Base-by-base conservation (phyloP, 768 basidiomycete genomes). In the Termitomyces bulborhizus region DNA sequence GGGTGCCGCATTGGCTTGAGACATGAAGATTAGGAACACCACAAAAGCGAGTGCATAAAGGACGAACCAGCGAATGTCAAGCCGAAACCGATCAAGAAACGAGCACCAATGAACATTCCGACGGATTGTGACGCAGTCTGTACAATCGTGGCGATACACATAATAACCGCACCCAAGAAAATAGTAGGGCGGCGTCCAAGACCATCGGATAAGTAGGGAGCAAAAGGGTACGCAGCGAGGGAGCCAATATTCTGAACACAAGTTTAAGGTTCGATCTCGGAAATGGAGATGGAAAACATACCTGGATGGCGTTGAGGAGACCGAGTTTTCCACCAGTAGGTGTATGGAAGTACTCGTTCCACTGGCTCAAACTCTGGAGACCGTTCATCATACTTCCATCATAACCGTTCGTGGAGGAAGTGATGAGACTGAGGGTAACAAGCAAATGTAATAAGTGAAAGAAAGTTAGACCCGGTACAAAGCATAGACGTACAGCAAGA, bases 311-410 rank as follows among this genome's bases (percentile, higher is more conserved):
- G 62, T 86, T 88, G 48, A 89, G 76, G 16, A 89, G 68, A 65
- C 87, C 85, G 31, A 88, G 76, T 61, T 70, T 82, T 34, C 78
- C 73, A 42, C 80, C 78, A 16, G 72, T 68, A 13, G 89, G 88
- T 51, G 72, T n/a, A 53, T 73, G 57, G 68, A 91, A 90, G 63
- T 81, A 85, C 7, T 57, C 45, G 46, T 74, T 67, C 89, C 89
- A 91, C 59, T 84, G 80, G 16, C 63, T 53, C 56, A 90, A 73
- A 45, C 80, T 79, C 68, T 91, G 88, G 41, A 91, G 74, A 66
- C 85, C 85, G 69, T 90, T 88, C 86, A 88, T 86, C 81, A 88
- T 82, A 66, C 81, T 83, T 57, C 85, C 85, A 63, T 89, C 88
- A 65, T 84, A 89, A 50, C 87, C 88, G 66, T 83, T 86, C 46